A percentile compares a stretch with the other conserved stretches of the same genome.
phyloP scores from a whole-genome alignment of 225 moss, liverwort and hornwort genomes.

The Marchantia polymorpha region DNA sequence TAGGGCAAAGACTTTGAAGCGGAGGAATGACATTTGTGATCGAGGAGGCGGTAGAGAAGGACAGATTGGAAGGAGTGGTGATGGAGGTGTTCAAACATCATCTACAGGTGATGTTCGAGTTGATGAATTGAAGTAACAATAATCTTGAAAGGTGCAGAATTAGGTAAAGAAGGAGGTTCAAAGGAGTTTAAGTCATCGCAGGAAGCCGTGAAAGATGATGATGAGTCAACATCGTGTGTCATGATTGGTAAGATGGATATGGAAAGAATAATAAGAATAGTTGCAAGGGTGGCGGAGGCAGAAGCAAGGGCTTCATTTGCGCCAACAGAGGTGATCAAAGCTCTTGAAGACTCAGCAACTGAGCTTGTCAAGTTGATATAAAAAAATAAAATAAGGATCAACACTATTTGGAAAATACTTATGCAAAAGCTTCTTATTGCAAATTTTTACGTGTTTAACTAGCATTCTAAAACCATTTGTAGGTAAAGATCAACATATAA shows the following conservation, averaged over 20 bases:
- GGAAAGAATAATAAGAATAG: slow-evolving; percentile 61
- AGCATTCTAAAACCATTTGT: no score
- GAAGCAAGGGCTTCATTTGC: slow-evolving; percentile 92
- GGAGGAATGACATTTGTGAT: no score
- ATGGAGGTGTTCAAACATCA: slow-evolving; percentile 51
- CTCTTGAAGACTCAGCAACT: no score
- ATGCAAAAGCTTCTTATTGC: no score
- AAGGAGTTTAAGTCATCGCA: slow-evolving; percentile 30
- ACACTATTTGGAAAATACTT: no score
- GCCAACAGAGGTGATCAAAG: slow-evolving; percentile 84
- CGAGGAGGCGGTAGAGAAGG: slow-evolving; percentile 74
- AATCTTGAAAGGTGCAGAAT: slow-evolving; percentile 39
- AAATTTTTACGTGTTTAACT: no score
- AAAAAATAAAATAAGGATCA: no score
- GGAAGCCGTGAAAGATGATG: slow-evolving; percentile 62
- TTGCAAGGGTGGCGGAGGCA: slow-evolving; percentile 83
- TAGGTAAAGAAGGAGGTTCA: slow-evolving; percentile 20
- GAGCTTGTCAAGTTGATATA: no score
- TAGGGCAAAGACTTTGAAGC: slow-evolving; percentile 76
- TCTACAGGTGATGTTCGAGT: slow-evolving; percentile 36
- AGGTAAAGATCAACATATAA: no score
- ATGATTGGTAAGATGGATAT: slow-evolving; percentile 80
- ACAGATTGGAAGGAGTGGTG: slow-evolving; percentile 65
- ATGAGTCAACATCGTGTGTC: slow-evolving; percentile 41
- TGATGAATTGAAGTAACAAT: slow-evolving; percentile 36